Evolutionary conservation across 495 filamentous ascomycete genomes (phyloP), one percentile per base, ranked within the genome.

Genomic region (Cladorrhinum samala): DNA sequence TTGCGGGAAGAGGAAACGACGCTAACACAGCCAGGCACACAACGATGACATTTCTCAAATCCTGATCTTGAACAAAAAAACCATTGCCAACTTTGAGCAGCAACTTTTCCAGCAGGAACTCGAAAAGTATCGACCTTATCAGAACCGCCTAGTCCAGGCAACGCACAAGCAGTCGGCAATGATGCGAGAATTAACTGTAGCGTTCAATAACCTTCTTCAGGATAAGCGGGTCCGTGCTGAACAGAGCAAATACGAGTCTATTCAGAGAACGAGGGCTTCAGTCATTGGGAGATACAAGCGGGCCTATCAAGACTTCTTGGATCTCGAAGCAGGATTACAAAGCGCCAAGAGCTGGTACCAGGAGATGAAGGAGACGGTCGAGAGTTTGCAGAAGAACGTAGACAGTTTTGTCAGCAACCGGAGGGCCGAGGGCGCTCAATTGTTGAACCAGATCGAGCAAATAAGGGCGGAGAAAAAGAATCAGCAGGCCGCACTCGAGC

Each of bases 41-140:
- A 87, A 84, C 61, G 94, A 98, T 60, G 94, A 98, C 62, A 97
- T 97, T 56, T 96, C 92, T 11, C 91, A 94, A 62, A 90, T 97
- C 20, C 72, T 97, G 58, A 97, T 98, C 44, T 76, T 98, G 36
- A 98, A 98, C 76, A 96, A 96, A 63, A 96, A 96, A 63, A 83
- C 89, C 2, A 89, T 96, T 56, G 76, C 88, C 27, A 89, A 85
- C 63, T 90, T 89, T 62, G 93, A 97, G 64, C 85, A 75, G 24
- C 87, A 92, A 61, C 80, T 97, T 11, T 98, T 98, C 68, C 86
- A 95, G 58, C 82, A 86, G 3, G 91, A 98, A 68, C 79, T 98
- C 9, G 94, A 96, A 67, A 98, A 98, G 67, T 98, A 95, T 71
- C 79, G 89, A 42, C 91, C 90, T 13, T 88, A 96, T 65, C 94